Evolutionary conservation across 805 yeast genomes (phyloP).

Genomic region (Pichia deserticola): DNA sequence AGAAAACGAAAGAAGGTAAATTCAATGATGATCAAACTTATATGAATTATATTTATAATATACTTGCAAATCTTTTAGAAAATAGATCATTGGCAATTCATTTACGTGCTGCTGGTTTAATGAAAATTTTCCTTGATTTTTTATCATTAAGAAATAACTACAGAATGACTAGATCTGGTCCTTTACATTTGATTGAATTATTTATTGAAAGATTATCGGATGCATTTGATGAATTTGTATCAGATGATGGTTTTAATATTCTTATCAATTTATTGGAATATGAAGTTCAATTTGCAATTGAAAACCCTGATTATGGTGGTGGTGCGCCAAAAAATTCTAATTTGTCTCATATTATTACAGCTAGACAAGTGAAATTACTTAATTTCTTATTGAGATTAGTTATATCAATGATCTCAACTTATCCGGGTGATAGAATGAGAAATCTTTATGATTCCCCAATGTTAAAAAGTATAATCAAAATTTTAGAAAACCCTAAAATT

Average conservation of each 20-base stretch:
- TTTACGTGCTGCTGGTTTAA: conserved; percentile 67
- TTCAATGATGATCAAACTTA: conserved; percentile 20
- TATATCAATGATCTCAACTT: conserved; percentile 55
- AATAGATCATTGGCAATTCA: conserved; percentile 48
- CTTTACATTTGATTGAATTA: conserved; percentile 48
- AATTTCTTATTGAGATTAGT: conserved; percentile 57
- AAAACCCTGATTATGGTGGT: conserved; percentile 46
- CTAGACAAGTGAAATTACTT: conserved; percentile 53
- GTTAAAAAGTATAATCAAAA: conserved; percentile 49
- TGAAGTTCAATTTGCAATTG: conserved; percentile 60
- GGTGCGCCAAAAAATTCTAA: conserved; percentile 50
- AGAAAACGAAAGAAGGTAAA: conserved; percentile 33
- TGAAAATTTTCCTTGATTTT: conserved; percentile 58
- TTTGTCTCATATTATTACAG: conserved; percentile 43
- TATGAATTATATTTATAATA: conserved; percentile 41
- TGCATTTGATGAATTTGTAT: conserved; percentile 54
- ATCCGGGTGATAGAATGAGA: conserved; percentile 77
- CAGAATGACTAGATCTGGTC: conserved; percentile 55
- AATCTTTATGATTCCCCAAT: conserved; percentile 81
- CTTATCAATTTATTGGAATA: conserved; percentile 53
- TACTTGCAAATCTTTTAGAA: conserved; percentile 56
- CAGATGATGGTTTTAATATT: conserved; percentile 55
- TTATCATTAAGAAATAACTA: conserved; percentile 43
- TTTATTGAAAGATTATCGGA: conserved; percentile 40
- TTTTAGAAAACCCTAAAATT: conserved; percentile 45